Evolutionary conservation across 2,329 filamentous ascomycete genomes (phyloP).

Genomic region (Penicillium sp.): DNA sequence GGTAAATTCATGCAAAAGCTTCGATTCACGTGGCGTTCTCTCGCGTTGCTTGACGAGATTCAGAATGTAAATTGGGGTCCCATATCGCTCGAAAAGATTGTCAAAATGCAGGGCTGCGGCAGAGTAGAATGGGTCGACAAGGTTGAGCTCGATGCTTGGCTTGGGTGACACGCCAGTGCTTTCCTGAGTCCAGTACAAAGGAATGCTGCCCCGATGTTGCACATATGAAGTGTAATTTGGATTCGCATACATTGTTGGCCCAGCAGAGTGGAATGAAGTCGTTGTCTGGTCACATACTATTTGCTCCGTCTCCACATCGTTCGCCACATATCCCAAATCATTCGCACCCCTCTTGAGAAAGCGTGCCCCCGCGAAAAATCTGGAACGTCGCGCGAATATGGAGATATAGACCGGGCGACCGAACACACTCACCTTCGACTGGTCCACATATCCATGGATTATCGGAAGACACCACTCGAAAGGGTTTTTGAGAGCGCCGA

Average conservation of each 20-base stretch:
- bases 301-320: conserved; percentile 98
- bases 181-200: conserved; percentile 95
- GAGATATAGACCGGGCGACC: conserved; percentile 88
- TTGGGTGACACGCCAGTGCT: conserved; percentile 93
- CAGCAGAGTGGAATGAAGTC: conserved; percentile 92
- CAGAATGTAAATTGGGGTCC: conserved; percentile 84
- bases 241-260: conserved; percentile 78
- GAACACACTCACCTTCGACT: conserved; percentile 80
- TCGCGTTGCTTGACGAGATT: conserved; percentile 91
- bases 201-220: conserved; percentile 94
- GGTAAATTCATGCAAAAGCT: conserved; percentile 82
- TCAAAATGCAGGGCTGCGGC: conserved; percentile 94
- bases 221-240: conserved; percentile 94
- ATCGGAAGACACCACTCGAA: conserved; percentile 97
- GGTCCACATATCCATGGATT: conserved; percentile 94
- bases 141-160: conserved; percentile 89
- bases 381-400: conserved; percentile 85
- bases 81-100: conserved; percentile 89
- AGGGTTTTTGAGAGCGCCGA: conserved; percentile 67
- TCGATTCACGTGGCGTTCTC: conserved; percentile 84
- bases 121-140: conserved; percentile 94
- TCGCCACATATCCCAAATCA: conserved; percentile 91
- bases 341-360: conserved; percentile 95
- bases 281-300: conserved; percentile 93
- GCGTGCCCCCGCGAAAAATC: conserved; percentile 89